Percentiles rank a stretch among this genome's conserved stretches.
These are phyloP conservation scores for Mycena sp. DNA, from an alignment of 1,284 basidiomycete species.

Conservation along the genomic window DNA sequence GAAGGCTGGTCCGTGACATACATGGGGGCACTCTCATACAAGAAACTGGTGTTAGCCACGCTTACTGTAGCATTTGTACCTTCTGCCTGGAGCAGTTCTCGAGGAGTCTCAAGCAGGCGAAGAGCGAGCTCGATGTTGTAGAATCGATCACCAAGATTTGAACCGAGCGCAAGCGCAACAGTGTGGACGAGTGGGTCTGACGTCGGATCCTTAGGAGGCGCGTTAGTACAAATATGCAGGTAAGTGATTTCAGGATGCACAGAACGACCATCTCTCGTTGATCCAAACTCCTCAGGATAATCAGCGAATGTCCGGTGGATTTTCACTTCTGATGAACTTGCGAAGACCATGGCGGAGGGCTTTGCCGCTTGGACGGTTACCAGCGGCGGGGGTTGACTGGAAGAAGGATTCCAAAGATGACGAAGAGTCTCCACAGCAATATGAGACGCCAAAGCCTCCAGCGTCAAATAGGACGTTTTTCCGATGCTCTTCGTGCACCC, in stretches of 20 bases:
- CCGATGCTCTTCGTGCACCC: slow-evolving; percentile 46
- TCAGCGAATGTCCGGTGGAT: slow-evolving; percentile 57
- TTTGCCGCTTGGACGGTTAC: slow-evolving; percentile 78
- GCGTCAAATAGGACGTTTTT: slow-evolving; percentile 68
- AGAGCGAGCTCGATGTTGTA: slow-evolving; percentile 86
- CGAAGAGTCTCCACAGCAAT: slow-evolving; percentile 59
- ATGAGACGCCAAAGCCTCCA: slow-evolving; percentile 78
- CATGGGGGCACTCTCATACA: slow-evolving; percentile 97
- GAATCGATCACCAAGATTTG: slow-evolving; percentile 91
- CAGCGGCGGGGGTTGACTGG: slow-evolving; percentile 33
- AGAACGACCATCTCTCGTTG: too few relatives aligned
- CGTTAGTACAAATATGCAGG: not conserved
- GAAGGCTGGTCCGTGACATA: slow-evolving; percentile 91
- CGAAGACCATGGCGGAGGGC: slow-evolving; percentile 80
- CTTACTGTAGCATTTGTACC: slow-evolving; percentile 44
- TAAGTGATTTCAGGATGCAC: slow-evolving; percentile 1
- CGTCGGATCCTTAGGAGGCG: not conserved
- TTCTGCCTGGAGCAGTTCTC: slow-evolving; percentile 36
- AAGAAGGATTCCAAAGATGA: slow-evolving; percentile 18
- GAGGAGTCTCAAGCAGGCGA: slow-evolving; percentile 61
- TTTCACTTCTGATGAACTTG: slow-evolving; percentile 69
- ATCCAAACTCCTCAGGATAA: slow-evolving; percentile 40
- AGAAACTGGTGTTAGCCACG: slow-evolving; percentile 85
- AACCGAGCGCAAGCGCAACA: slow-evolving; percentile 85
- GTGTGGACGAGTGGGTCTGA: slow-evolving; percentile 36